Evolutionary conservation across 2,329 filamentous ascomycete species (phyloP).

Genomic region (Zymoseptoria pseudotritici): DNA sequence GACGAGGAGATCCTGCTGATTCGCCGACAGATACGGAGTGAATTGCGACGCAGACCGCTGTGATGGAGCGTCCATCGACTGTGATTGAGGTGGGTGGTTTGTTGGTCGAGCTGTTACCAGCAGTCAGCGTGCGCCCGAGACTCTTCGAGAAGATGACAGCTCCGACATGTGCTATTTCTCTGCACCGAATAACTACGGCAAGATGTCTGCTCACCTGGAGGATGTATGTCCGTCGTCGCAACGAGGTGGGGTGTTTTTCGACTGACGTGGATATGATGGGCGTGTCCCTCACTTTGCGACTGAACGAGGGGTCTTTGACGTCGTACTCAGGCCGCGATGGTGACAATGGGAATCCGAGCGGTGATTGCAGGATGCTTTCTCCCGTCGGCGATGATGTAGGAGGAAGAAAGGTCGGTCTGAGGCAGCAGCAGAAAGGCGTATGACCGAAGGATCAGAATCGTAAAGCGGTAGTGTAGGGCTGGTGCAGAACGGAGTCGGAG

Average conservation of each 20-base stretch:
- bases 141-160: neutral
- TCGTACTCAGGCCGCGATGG: neutral
- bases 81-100: neutral
- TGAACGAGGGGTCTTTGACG: neutral
- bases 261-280: neutral
- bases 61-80: constrained; percentile 13
- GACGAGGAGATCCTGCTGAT: constrained; percentile 41
- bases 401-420: neutral
- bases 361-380: neutral
- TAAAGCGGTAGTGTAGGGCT: neutral
- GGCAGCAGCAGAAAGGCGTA: neutral
- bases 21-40: constrained; percentile 36
- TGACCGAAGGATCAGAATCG: neutral
- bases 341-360: neutral
- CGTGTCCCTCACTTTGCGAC: neutral
- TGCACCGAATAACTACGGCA: neutral
- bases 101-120: neutral
- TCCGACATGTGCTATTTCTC: neutral
- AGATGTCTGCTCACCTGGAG: neutral
- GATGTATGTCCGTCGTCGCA: neutral
- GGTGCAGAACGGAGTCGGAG: neutral
- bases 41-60: constrained; percentile 14
- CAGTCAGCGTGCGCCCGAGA: neutral
- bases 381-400: neutral
- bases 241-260: neutral